A percentile compares a stretch with the other conserved stretches of the same genome.
Evolutionary conservation across 352 stramenopile species (phyloP).

Genomic region (Phytophthora megakarya): DNA sequence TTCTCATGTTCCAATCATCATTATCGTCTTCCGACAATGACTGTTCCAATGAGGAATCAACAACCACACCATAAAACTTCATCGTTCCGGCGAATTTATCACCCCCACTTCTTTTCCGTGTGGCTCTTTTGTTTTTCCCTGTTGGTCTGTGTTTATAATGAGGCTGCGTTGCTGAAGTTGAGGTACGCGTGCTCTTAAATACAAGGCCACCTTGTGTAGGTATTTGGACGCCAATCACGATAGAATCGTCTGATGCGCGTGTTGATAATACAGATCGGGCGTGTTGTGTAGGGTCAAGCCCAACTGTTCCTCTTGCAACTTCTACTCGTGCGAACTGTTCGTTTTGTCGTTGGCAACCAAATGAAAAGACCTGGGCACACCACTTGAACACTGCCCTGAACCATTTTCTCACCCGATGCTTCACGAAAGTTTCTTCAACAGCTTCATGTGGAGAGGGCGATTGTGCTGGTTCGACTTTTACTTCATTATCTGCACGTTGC

Average conservation of each 20-base stretch:
- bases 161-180: no score
- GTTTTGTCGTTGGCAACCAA: conserved; percentile 2
- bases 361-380: conserved; percentile 8
- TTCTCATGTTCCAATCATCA: conserved; percentile 8
- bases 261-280: neutral
- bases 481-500: neutral
- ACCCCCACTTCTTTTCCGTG: neutral
- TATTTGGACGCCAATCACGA: neutral
- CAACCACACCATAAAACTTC: no score
- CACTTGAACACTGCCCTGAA: conserved; percentile 3
- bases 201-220: neutral
- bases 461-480: neutral
- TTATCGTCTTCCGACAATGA: conserved; percentile 11
- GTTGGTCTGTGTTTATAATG: no score
- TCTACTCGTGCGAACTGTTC: no score
- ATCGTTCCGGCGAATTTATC: neutral
- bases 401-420: conserved; percentile 9
- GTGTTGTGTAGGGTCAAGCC: neutral
- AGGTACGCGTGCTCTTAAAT: neutral
- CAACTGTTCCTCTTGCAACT: neutral
- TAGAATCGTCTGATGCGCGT: neutral
- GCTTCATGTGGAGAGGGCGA: neutral
- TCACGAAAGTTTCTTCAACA: neutral
- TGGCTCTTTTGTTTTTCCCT: neutral
- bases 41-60: no score